Evolutionary conservation across 306 rosid genomes (phyloP), one percentile per base, ranked within the genome.

Genomic region (Cicer arietinum): DNA sequence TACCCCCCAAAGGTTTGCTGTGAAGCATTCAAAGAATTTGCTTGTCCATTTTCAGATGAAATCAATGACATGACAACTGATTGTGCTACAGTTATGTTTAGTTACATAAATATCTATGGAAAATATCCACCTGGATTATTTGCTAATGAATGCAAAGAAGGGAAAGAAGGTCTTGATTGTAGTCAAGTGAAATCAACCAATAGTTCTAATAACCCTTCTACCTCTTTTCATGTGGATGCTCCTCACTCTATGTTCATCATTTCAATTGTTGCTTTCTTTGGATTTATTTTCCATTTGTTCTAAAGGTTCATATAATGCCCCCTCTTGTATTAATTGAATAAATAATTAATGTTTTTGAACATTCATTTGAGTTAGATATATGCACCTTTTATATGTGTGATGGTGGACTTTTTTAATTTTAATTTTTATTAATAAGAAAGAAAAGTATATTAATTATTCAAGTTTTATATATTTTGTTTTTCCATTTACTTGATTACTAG

Each of bases 41-140:
- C 93, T 7, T 94, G 99, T 77, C 92, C 95, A 20, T 82, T 81
- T n/a, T 47, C 64, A 0, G 80, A 73, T 1, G 73, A 79, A 0
- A 64, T 94, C 0, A 85, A 74, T 39, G 93, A 92, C 78, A 4
- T 48, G 65, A 59, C 81, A 54, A 86, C 45, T 6, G 85, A 94
- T 68, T 94, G 97, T 10, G 86, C 90, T 5, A 3, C 80, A 0
- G 88, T 90, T 40, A 94, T 94, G 99, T 94, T 94, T 65, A 94
- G 93, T 79, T 92, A 94, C 93, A 94, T 94, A 16, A 94, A 88
- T 75, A 51, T 90, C 53, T 92, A 92, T 42, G 99, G 97, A 0
- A 85, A 86, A 48, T 94, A 94, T 85, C 99, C 98, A 2, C 93
- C 99, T 17, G 96, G 97, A 60, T 84, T 94, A 8, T 94, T 94